A percentile compares a stretch with the other conserved stretches of the same genome.
phyloP scores from a whole-genome alignment of 2,329 filamentous ascomycete genomes.

The Aschersonia sp. region DNA sequence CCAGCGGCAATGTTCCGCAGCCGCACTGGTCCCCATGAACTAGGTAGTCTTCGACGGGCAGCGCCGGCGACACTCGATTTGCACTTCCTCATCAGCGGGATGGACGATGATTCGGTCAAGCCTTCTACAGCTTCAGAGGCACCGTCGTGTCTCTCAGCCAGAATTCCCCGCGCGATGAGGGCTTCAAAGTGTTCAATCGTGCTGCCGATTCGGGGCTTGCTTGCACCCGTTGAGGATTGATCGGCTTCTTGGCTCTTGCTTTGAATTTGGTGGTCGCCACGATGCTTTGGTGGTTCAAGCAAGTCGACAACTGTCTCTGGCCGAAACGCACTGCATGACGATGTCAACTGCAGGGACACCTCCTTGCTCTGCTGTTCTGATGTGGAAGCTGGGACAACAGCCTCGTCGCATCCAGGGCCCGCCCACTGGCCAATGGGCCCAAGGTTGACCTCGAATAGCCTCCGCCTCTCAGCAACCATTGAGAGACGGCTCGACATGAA shows the following conservation, averaged over 20 bases:
- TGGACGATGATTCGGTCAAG: neutral
- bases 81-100: neutral
- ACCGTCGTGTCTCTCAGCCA: neutral
- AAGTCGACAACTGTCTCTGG: too few species aligned
- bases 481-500: too few species aligned
- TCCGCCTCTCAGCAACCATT: too few species aligned
- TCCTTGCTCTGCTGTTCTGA: too few species aligned
- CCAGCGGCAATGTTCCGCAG: neutral
- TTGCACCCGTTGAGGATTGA: neutral
- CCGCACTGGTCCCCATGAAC: neutral
- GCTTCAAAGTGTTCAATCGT: neutral
- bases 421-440: too few species aligned
- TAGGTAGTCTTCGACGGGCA: neutral
- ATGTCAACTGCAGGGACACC: too few species aligned
- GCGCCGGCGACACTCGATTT: neutral
- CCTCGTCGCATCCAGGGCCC: too few species aligned
- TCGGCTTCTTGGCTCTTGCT: neutral
- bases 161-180: neutral
- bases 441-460: too few species aligned
- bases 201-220: neutral
- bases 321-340: too few species aligned
- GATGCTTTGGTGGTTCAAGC: too few species aligned
- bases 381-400: too few species aligned
- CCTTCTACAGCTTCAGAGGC: neutral
- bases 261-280: neutral